Percentiles rank a stretch among this genome's conserved stretches.
These are phyloP conservation scores for Microbotryomycetes sp. DNA, from an alignment of 1,284 basidiomycete species.

Conservation along the genomic window DNA sequence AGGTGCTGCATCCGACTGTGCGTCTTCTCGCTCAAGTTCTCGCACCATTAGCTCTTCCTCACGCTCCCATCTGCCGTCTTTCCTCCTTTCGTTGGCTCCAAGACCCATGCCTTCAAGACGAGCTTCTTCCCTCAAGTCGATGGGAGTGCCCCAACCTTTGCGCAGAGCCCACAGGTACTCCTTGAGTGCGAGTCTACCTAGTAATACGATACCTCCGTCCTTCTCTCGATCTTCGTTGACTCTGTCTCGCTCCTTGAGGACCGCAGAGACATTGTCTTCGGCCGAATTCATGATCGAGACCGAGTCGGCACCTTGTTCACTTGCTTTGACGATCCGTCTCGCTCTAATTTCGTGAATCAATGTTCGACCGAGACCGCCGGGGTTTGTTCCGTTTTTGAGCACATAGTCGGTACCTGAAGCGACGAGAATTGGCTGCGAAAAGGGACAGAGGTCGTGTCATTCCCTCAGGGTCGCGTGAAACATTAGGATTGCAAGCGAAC, in stretches of 20 bases:
- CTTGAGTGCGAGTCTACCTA: slow-evolving; percentile 89
- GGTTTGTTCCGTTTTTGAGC: slow-evolving; percentile 69
- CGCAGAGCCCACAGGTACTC: slow-evolving; percentile 85
- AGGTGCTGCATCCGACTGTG: slow-evolving; percentile 53
- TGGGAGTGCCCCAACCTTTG: slow-evolving; percentile 73
- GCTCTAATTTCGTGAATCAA: slow-evolving; percentile 66
- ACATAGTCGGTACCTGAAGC: slow-evolving; percentile 92
- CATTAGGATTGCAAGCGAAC: slow-evolving; percentile 25
- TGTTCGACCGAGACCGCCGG: slow-evolving; percentile 72
- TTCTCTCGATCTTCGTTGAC: slow-evolving; percentile 55
- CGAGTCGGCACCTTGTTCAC: slow-evolving; percentile 31
- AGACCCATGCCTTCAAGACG: slow-evolving; percentile 33
- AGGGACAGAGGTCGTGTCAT: slow-evolving; percentile 7
- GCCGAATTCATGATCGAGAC: slow-evolving; percentile 10
- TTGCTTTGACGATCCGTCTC: slow-evolving; percentile 50
- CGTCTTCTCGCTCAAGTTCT: slow-evolving; percentile 53
- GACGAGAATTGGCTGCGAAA: slow-evolving; percentile 74
- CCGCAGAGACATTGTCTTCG: slow-evolving; percentile 50
- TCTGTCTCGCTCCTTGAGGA: slow-evolving; percentile 54
- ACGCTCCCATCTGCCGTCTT: slow-evolving; percentile 52
- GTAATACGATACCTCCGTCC: slow-evolving; percentile 72
- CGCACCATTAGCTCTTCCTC: slow-evolving; percentile 52
- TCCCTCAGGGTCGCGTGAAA: not conserved
- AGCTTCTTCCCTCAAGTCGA: slow-evolving; percentile 61
- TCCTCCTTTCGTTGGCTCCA: slow-evolving; percentile 29